Evolutionary conservation across 352 stramenopile species (phyloP).

Genomic region (Ophiocytium majus): DNA sequence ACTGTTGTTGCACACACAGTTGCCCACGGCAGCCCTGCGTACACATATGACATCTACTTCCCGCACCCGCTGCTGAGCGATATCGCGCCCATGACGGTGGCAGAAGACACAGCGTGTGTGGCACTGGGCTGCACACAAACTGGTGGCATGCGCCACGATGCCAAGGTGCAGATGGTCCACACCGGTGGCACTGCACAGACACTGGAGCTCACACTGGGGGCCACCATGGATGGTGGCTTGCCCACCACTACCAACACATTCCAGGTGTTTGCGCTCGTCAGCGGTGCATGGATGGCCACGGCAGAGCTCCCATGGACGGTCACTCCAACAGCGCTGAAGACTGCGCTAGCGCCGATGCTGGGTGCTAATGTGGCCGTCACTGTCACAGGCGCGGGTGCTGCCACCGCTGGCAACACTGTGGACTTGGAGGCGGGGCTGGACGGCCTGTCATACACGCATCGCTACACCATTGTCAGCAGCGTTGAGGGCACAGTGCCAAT

Average conservation of each 20-base stretch:
- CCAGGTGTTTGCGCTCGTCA: background rate
- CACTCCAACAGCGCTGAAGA: background rate
- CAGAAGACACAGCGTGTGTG: constrained; percentile 50
- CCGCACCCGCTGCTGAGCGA: constrained; percentile 63
- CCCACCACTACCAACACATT: background rate
- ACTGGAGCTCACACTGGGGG: constrained; percentile 40
- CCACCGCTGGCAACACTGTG: background rate
- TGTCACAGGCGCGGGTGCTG: background rate
- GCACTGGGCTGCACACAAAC: background rate
- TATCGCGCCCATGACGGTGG: constrained; percentile 61
- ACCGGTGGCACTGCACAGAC: constrained; percentile 62
- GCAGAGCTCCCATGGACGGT: background rate
- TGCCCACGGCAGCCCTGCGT: constrained; percentile 63
- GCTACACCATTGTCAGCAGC: background rate
- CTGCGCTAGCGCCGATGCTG: background rate
- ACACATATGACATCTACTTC: constrained; percentile 70
- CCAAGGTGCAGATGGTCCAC: constrained; percentile 58
- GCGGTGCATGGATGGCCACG: background rate
- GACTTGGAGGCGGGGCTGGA: background rate
- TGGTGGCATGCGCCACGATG: constrained; percentile 59
- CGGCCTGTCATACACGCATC: background rate
- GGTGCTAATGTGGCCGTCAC: background rate
- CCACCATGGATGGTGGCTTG: constrained; percentile 17
- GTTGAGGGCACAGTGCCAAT: background rate
- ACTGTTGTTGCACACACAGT: constrained; percentile 60